Conservation (phyloP, 768 basidiomycete genomes). For the Suillus subluteus region DNA sequence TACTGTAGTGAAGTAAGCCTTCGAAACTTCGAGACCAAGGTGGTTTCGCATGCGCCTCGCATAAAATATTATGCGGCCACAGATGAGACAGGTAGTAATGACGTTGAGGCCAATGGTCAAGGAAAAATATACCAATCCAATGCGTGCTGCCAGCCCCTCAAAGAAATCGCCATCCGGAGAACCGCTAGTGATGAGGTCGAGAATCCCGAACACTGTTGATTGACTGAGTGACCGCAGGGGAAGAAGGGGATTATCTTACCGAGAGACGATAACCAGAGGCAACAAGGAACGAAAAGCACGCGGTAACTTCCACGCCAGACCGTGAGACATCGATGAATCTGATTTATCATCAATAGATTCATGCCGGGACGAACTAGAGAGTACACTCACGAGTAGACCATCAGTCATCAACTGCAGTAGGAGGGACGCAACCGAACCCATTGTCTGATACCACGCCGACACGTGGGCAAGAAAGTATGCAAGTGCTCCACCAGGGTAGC, state of each 20-base stretch:
- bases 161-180: slow-evolving; percentile 14
- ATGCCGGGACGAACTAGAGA: neutral
- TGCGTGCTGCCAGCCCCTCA: slow-evolving; percentile 14
- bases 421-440: slow-evolving; percentile 32
- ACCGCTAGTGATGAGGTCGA: slow-evolving; percentile 13
- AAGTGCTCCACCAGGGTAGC: slow-evolving; percentile 38
- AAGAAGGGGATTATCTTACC: slow-evolving; percentile 20
- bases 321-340: slow-evolving; percentile 45
- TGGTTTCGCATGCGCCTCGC: slow-evolving; percentile 9
- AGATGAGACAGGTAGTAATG: slow-evolving; percentile 16
- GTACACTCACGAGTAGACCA: slow-evolving; percentile 39
- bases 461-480: slow-evolving; percentile 34
- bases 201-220: slow-evolving; percentile 14
- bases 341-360: neutral
- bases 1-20: slow-evolving; percentile 14
- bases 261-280: slow-evolving; percentile 28
- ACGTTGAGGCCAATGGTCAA: slow-evolving; percentile 18
- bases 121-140: slow-evolving; percentile 19
- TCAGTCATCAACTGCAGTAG: slow-evolving; percentile 41
- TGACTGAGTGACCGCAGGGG: neutral
- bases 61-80: slow-evolving; percentile 18
- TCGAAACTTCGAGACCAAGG: slow-evolving; percentile 1
- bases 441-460: slow-evolving; percentile 33
- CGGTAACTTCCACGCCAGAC: slow-evolving; percentile 31
- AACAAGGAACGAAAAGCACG: slow-evolving; percentile 21